These are phyloP conservation scores for Fusarium begoniae DNA, from an alignment of 2,329 filamentous ascomycete genomes.

Conservation along the genomic window DNA sequence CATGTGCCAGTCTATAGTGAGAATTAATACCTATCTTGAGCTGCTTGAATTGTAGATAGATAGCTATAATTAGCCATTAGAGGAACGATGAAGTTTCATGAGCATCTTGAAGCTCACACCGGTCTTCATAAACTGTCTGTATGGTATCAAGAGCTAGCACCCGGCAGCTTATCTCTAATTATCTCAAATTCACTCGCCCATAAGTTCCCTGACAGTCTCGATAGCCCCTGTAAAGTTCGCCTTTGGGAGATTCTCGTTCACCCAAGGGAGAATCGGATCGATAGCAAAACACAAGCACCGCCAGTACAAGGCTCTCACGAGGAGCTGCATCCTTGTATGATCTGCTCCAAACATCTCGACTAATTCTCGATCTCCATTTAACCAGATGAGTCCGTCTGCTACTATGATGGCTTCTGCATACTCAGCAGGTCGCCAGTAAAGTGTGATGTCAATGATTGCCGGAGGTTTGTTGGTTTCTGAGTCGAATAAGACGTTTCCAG, in stretches of 20 bases:
- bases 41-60: too few relatives aligned
- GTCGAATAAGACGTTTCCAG: conserved; percentile 5
- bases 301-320: conserved; percentile 14
- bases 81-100: too few relatives aligned
- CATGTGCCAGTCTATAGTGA: background rate
- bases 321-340: background rate
- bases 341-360: background rate
- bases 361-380: background rate
- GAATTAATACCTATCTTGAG: background rate
- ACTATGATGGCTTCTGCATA: conserved; percentile 16
- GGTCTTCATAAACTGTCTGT: too few relatives aligned
- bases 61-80: fast-evolving
- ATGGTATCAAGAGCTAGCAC: too few relatives aligned
- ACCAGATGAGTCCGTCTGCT: conserved; percentile 6
- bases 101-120: fast-evolving
- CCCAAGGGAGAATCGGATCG: conserved; percentile 7
- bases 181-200: background rate
- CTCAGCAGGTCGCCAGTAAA: conserved; percentile 7
- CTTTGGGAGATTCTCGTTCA: background rate
- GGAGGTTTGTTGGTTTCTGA: background rate
- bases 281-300: conserved; percentile 18
- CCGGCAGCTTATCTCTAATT: too few relatives aligned
- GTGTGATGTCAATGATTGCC: conserved; percentile 7
- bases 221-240: background rate
- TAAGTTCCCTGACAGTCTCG: background rate